Conservation (phyloP, 495 filamentous ascomycete genomes). For the Clohesyomyces aquaticus region DNA sequence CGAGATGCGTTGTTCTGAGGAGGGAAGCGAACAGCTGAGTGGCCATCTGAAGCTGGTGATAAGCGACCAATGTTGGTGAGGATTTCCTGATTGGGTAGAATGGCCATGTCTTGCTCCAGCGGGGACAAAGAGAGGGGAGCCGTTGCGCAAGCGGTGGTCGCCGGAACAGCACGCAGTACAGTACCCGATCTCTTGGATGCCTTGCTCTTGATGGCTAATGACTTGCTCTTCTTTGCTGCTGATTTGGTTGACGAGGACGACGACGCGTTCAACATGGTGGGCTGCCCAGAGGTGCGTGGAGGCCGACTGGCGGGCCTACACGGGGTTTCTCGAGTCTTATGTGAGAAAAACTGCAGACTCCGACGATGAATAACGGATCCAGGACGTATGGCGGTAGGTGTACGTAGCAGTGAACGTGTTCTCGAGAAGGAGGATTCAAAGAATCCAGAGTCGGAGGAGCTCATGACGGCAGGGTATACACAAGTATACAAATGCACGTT, state of each 20-base stretch:
- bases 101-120: conserved; percentile 45
- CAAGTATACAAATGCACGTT: conserved; percentile 32
- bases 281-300: conserved; percentile 15
- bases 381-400: conserved; percentile 1
- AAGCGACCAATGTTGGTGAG: conserved; percentile 35
- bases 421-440: conserved; percentile 19
- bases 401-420: conserved; percentile 23
- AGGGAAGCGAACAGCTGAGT: conserved; percentile 3
- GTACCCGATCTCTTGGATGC: conserved; percentile 30
- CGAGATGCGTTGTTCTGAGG: conserved; percentile 15
- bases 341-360: conserved; percentile 19
- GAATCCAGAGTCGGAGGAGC: conserved; percentile 20
- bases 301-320: conserved; percentile 7
- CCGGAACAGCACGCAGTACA: conserved; percentile 41
- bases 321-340: conserved; percentile 12
- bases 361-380: conserved; percentile 1
- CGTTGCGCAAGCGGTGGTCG: conserved; percentile 13
- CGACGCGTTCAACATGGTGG: not conserved
- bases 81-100: conserved; percentile 45
- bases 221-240: conserved; percentile 10
- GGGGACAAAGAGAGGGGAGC: conserved; percentile 36
- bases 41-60: conserved; percentile 15
- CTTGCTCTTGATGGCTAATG: conserved; percentile 22
- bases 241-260: conserved; percentile 7
- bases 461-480: conserved; percentile 25